Conservation (phyloP, 1,139 yeast genomes). For the Candida gigantensis region DNA sequence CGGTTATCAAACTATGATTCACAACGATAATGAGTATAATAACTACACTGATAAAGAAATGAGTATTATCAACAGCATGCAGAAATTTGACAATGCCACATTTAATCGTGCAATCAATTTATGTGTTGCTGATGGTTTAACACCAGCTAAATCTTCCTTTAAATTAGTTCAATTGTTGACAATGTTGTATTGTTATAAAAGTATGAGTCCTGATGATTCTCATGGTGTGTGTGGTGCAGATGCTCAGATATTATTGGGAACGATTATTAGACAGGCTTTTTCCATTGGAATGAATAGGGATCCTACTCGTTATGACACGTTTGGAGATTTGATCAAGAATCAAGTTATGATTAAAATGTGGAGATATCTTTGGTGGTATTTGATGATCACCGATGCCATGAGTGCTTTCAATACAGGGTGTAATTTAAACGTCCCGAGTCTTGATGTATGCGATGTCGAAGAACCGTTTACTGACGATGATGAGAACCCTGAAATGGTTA, state of each 20-base stretch:
- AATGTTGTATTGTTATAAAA: conserved; percentile 37
- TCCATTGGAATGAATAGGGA: conserved; percentile 48
- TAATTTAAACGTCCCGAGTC: conserved; percentile 26
- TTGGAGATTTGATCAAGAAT: conserved; percentile 32
- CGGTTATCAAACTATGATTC: conserved; percentile 44
- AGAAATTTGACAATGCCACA: conserved; percentile 24
- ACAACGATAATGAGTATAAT: conserved; percentile 33
- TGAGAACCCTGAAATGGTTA: conserved; percentile 21
- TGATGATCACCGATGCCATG: conserved; percentile 33
- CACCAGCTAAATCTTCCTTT: conserved; percentile 32
- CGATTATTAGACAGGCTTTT: conserved; percentile 40
- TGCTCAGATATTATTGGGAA: conserved; percentile 41
- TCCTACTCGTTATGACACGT: conserved; percentile 35
- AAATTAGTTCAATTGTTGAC: conserved; percentile 36
- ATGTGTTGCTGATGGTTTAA: conserved; percentile 34
- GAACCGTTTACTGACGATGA: conserved; percentile 22
- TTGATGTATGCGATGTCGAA: conserved; percentile 37
- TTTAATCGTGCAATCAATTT: conserved; percentile 30
- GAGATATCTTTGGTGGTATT: conserved; percentile 42
- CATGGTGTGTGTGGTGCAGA: conserved; percentile 48
- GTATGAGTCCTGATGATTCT: conserved; percentile 44
- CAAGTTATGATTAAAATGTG: conserved; percentile 32
- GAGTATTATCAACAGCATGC: conserved; percentile 29
- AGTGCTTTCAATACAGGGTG: conserved; percentile 39
- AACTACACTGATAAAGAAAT: conserved; percentile 32